These are phyloP conservation scores for Pseudogymnoascus pannorum DNA, from an alignment of 2,329 filamentous ascomycete species.

Conservation along the genomic window DNA sequence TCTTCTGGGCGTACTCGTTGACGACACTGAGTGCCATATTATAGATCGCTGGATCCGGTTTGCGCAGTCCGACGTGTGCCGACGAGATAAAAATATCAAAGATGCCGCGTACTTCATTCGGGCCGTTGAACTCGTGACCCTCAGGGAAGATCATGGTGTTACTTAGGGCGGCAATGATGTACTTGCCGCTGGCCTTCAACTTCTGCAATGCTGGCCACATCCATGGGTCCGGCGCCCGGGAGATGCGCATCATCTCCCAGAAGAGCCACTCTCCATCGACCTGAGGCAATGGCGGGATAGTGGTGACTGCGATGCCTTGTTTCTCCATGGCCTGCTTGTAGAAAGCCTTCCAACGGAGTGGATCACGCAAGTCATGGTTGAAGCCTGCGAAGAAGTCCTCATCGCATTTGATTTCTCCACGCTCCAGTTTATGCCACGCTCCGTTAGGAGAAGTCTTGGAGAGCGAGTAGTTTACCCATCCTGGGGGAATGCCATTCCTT, in stretches of 20 bases:
- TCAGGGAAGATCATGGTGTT: constrained; percentile 86
- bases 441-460: constrained; percentile 70
- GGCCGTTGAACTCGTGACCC: constrained; percentile 55
- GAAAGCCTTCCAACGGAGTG: constrained; percentile 62
- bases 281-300: constrained; percentile 56
- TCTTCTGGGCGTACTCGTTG: constrained; percentile 52
- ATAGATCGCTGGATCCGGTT: constrained; percentile 81
- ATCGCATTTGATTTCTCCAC: constrained; percentile 72
- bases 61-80: constrained; percentile 79
- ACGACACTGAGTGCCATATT: constrained; percentile 61
- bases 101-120: constrained; percentile 51
- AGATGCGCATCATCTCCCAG: constrained; percentile 80
- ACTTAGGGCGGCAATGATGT: constrained; percentile 73
- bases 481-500: constrained; percentile 66
- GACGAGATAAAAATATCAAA: constrained; percentile 88
- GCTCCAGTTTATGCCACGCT: constrained; percentile 82
- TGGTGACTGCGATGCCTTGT: constrained; percentile 31
- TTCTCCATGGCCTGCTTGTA: constrained; percentile 40
- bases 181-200: constrained; percentile 56
- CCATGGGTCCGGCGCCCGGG: constrained; percentile 68
- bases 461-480: constrained; percentile 89
- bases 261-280: constrained; percentile 77
- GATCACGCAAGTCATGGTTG: constrained; percentile 61
- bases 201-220: constrained; percentile 77
- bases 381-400: constrained; percentile 69